Percentiles rank a stretch among this genome's conserved stretches.
phyloP scores from a whole-genome alignment of 2,329 filamentous ascomycete genomes.

The Penicillium psychrosexuale region DNA sequence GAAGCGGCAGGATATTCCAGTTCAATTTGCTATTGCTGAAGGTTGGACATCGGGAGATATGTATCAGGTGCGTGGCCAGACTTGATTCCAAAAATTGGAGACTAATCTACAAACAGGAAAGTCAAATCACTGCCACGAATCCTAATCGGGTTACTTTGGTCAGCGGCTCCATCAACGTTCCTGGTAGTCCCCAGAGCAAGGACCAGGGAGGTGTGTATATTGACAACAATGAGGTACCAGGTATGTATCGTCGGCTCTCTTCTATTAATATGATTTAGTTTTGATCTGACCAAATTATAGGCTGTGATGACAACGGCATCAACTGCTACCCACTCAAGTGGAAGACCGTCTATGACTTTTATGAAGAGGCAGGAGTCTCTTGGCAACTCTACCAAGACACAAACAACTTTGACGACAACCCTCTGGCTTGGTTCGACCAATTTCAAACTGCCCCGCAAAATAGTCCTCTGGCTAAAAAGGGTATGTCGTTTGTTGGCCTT shows the following conservation, averaged over 20 bases:
- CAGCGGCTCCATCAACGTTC: slow-evolving; percentile 52
- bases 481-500: slow-evolving; percentile 49
- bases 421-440: slow-evolving; percentile 53
- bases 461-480: slow-evolving; percentile 46
- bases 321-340: slow-evolving; percentile 56
- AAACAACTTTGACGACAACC: slow-evolving; percentile 56
- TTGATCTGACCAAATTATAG: slow-evolving; percentile 16
- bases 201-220: slow-evolving; percentile 49
- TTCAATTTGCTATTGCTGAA: slow-evolving; percentile 55
- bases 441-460: slow-evolving; percentile 47
- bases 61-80: slow-evolving; percentile 44
- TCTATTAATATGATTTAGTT: background rate
- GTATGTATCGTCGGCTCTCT: slow-evolving; percentile 21
- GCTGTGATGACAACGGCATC: slow-evolving; percentile 45
- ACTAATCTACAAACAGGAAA: slow-evolving; percentile 36
- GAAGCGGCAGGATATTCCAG: slow-evolving; percentile 52
- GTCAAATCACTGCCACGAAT: slow-evolving; percentile 52
- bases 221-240: slow-evolving; percentile 52
- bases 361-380: slow-evolving; percentile 48
- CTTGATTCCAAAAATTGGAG: background rate
- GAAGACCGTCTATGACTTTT: slow-evolving; percentile 52
- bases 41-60: slow-evolving; percentile 56
- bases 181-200: slow-evolving; percentile 45
- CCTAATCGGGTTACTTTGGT: slow-evolving; percentile 54
- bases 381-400: slow-evolving; percentile 53